Percentiles rank a stretch among this genome's conserved stretches.
Evolutionary conservation across 2,329 filamentous ascomycete genomes (phyloP).

Genomic region (Pseudofabraea citricarpa): DNA sequence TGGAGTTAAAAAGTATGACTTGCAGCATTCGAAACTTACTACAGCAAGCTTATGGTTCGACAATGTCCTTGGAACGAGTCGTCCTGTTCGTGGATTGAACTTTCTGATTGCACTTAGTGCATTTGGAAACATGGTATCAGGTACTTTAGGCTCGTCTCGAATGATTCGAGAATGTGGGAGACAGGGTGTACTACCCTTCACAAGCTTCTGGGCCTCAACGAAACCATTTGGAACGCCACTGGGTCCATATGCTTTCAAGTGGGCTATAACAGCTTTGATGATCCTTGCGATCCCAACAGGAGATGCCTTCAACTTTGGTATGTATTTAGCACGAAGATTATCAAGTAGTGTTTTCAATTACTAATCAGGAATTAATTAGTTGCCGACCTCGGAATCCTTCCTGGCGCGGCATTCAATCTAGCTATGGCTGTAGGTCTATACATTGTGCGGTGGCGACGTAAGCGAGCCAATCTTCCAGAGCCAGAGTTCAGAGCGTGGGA

Average conservation of each 20-base stretch:
- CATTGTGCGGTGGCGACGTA: slow-evolving; percentile 50
- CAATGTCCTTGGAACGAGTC: slow-evolving; percentile 46
- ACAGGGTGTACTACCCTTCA: slow-evolving; percentile 57
- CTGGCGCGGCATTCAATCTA: slow-evolving; percentile 51
- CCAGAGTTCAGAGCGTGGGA: slow-evolving; percentile 57
- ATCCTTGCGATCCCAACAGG: slow-evolving; percentile 56
- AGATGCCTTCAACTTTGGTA: slow-evolving; percentile 59
- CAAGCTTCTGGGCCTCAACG: slow-evolving; percentile 57
- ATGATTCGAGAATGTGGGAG: slow-evolving; percentile 55
- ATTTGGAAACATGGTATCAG: slow-evolving; percentile 54
- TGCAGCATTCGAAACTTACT: neutral
- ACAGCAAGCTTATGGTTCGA: slow-evolving; percentile 43
- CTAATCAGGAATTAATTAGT: slow-evolving; percentile 33
- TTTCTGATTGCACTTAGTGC: slow-evolving; percentile 52
- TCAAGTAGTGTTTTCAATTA: neutral
- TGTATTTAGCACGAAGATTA: slow-evolving; percentile 9
- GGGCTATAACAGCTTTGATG: slow-evolving; percentile 52
- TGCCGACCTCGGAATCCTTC: slow-evolving; percentile 54
- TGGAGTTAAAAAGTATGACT: slow-evolving; percentile 15
- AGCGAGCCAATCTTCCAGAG: slow-evolving; percentile 39
- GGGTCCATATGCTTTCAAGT: slow-evolving; percentile 54
- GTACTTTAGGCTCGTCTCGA: slow-evolving; percentile 49
- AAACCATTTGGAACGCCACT: slow-evolving; percentile 59
- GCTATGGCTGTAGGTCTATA: slow-evolving; percentile 53
- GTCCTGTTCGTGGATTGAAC: slow-evolving; percentile 48